Conservation (phyloP, 1,139 yeast species). For the Diutina ranongensis region DNA sequence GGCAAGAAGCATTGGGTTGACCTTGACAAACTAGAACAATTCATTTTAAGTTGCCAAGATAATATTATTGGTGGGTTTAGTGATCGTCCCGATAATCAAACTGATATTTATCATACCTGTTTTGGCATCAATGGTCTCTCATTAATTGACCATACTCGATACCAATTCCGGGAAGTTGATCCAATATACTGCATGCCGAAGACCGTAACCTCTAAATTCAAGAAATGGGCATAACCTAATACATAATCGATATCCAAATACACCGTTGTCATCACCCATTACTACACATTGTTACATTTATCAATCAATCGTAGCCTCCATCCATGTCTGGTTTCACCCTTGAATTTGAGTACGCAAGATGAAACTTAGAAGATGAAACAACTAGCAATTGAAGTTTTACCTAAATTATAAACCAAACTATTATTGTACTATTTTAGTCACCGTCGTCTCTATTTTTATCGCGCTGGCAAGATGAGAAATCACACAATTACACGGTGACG, state of each 20-base stretch:
- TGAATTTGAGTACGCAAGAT: background rate
- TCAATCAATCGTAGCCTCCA: too few relatives aligned
- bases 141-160: conserved; percentile 28
- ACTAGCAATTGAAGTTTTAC: too few relatives aligned
- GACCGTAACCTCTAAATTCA: background rate
- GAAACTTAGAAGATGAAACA: background rate
- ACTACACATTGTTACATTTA: too few relatives aligned
- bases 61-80: conserved; percentile 72
- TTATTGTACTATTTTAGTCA: too few relatives aligned
- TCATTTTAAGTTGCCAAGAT: conserved; percentile 75
- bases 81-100: conserved; percentile 83
- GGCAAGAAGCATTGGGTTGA: conserved; percentile 67
- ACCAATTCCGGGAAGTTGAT: conserved; percentile 46
- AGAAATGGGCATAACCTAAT: background rate
- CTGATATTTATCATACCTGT: conserved; percentile 85
- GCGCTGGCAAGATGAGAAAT: too few relatives aligned
- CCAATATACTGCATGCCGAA: conserved; percentile 82
- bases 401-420: too few relatives aligned
- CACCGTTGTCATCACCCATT: background rate
- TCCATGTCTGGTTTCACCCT: background rate
- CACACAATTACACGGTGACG: too few relatives aligned
- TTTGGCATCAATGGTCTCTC: conserved; percentile 87
- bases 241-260: too few relatives aligned
- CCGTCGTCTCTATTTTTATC: too few relatives aligned
- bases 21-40: conserved; percentile 41